A percentile compares a stretch with the other conserved stretches of the same genome.
Conservation (phyloP, 352 stramenopile species). For the Globisporangium carolinianum region DNA sequence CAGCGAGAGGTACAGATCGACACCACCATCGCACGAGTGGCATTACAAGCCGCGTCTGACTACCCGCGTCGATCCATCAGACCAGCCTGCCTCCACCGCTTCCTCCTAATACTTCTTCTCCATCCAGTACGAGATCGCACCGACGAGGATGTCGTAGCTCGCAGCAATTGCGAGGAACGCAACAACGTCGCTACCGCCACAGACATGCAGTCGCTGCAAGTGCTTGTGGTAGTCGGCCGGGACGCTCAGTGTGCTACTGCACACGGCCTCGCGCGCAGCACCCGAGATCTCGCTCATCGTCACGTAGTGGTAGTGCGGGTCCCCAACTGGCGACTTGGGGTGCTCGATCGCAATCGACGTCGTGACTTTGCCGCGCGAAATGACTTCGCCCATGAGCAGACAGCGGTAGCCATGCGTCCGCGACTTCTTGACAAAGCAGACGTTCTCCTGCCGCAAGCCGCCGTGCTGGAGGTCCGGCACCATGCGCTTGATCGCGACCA, state of each 20-base stretch:
- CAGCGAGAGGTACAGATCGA: too few relatives aligned
- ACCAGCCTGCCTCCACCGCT: too few relatives aligned
- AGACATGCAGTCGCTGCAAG: conserved; percentile 67
- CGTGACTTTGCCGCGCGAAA: conserved; percentile 72
- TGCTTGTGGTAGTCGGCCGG: conserved; percentile 59
- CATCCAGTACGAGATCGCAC: conserved; percentile 65
- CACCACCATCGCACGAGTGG: too few relatives aligned
- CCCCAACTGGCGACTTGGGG: conserved; percentile 34
- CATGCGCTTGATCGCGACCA: conserved; percentile 65
- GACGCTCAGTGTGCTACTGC: conserved; percentile 70
- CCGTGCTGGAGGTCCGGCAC: conserved; percentile 47
- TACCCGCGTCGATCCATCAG: too few relatives aligned
- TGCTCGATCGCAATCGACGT: conserved; percentile 67
- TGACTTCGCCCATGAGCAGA: conserved; percentile 75
- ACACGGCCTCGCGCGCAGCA: conserved; percentile 44
- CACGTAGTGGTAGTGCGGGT: conserved; percentile 64
- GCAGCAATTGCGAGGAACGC: conserved; percentile 60
- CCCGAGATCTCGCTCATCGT: conserved; percentile 74
- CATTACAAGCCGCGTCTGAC: not conserved
- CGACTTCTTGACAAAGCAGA: conserved; percentile 79
- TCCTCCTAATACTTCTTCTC: conserved; percentile 54
- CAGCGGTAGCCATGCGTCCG: conserved; percentile 63
- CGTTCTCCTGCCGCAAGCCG: conserved; percentile 55
- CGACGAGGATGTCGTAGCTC: conserved; percentile 76
- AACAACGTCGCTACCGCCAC: conserved; percentile 66